Base-by-base conservation (phyloP, 768 basidiomycete species). In the Tremella yokohamensis region DNA sequence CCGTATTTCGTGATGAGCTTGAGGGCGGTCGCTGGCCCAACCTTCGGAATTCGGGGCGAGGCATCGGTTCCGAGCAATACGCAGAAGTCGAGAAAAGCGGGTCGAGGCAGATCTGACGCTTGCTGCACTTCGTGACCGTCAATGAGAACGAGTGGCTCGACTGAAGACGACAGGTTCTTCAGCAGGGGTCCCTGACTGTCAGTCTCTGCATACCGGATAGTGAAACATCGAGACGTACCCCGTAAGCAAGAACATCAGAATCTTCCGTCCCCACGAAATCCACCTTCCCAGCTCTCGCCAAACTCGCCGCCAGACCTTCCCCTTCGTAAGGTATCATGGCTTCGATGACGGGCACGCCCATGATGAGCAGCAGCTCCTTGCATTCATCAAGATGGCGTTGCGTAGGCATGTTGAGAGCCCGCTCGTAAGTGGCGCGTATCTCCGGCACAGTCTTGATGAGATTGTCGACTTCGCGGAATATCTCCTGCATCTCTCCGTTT, bases 201-300 rank as follows among this genome's bases (percentile, higher is more conserved):
- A 45, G 8, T 18, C 8, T 18, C 8, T 4, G 15, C 22, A 22
- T 45, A 22, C 42, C 6, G 42, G n/a, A 18, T 16, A 4, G 15
- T 45, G 22, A 45, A 8, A 16, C 20, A 54, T 42, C 20, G 52
- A 39, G 13, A 60, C 48, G 22, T 52, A 59, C 61, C 25, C 60
- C 66, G 29, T 68, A 72, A 1, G 68, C 69, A 15, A 77, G 24
- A 8, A 73, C 70, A 55, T 72, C 65, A 34, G 49, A 66, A 73
- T 96, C 92, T 78, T 96, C 92, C 63, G 88, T 93, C 3, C 84
- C 88, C 18, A 94, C 92, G 69, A 83, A 91, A 76, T 96, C 90
- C 0, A 89, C 91, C 45, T 81, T 69, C 1, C 92, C 91, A 25
- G 82, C 78, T 15, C 84, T 66, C 11, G 89, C 90, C 39, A 94